Conservation (phyloP, 768 basidiomycete species). For the Mycena amicta region DNA sequence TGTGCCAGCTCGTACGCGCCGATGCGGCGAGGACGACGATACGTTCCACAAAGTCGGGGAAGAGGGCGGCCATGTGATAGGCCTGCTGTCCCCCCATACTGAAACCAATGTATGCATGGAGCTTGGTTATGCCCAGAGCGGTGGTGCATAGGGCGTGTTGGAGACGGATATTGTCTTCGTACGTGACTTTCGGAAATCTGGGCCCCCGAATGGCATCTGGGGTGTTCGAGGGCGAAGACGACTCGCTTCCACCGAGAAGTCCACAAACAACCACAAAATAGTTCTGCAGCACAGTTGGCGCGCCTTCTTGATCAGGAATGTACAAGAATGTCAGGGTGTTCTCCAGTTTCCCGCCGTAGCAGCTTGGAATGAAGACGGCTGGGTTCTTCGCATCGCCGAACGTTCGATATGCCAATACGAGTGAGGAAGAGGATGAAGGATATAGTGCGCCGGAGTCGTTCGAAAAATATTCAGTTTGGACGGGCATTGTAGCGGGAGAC, state of each 20-base stretch:
- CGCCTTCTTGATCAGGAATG: constrained; percentile 1
- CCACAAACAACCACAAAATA: constrained; percentile 21
- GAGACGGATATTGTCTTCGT: constrained; percentile 21
- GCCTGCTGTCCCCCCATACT: constrained; percentile 24
- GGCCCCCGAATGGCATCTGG: constrained; percentile 5
- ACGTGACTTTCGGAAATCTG: constrained; percentile 6
- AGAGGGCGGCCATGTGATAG: constrained; percentile 20
- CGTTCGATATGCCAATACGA: constrained; percentile 19
- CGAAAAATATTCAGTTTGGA: no score
- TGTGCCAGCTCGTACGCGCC: constrained; percentile 22
- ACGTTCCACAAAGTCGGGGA: constrained; percentile 18
- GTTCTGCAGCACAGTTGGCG: constrained; percentile 6
- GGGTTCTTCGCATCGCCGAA: constrained; percentile 18
- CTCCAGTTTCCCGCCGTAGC: constrained; percentile 13
- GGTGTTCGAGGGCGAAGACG: constrained; percentile 18
- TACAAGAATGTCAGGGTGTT: constrained; percentile 20
- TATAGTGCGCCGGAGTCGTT: no score
- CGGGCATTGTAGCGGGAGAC: no score
- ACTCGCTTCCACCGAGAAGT: constrained; percentile 18
- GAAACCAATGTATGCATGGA: constrained; percentile 21
- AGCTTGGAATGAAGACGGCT: constrained; percentile 16
- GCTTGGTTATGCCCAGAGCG: constrained; percentile 11
- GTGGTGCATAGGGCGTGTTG: constrained; percentile 12
- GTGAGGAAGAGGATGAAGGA: no score
- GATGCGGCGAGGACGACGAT: constrained; percentile 20